phyloP scores from a whole-genome alignment of 106 monocot genomes.

The Dendrobium nobile region DNA sequence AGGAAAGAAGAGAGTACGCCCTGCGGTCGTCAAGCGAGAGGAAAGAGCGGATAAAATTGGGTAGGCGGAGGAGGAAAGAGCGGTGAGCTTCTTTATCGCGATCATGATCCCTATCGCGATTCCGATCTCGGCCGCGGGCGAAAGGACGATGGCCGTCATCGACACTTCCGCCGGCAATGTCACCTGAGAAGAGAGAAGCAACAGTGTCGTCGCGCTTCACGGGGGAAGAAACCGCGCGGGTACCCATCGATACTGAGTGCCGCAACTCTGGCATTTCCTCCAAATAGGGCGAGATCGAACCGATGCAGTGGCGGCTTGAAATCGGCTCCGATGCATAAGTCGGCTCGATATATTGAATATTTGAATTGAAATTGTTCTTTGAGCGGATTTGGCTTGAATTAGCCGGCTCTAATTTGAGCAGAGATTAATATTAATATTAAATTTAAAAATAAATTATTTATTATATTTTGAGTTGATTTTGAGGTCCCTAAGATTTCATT shows the following conservation, averaged over 20 bases:
- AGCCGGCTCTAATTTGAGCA: too few species aligned
- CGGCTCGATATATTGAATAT: too few species aligned
- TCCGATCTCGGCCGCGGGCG: slow-evolving; percentile 1
- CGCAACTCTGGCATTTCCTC: background rate
- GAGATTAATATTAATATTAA: too few species aligned
- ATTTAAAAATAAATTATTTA: too few species aligned
- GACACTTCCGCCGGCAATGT: background rate
- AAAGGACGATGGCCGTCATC: slow-evolving; percentile 5
- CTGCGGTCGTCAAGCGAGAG: slow-evolving; percentile 33
- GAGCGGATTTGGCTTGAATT: too few species aligned
- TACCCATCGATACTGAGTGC: slow-evolving; percentile 36
- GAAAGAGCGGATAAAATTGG: slow-evolving; percentile 23
- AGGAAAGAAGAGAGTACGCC: slow-evolving; percentile 9
- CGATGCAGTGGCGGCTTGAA: too few species aligned
- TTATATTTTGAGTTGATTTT: too few species aligned
- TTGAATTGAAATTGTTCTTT: too few species aligned
- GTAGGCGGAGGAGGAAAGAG: slow-evolving; percentile 18
- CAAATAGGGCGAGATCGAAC: too few species aligned
- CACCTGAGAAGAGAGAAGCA: slow-evolving; percentile 17
- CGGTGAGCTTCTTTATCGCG: slow-evolving; percentile 17
- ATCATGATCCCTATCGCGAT: slow-evolving; percentile 1
- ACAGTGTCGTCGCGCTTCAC: slow-evolving; percentile 26
- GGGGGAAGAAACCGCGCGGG: slow-evolving; percentile 20
- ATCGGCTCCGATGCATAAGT: too few species aligned
- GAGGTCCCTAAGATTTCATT: too few species aligned